Base-by-base conservation (phyloP, 495 filamentous ascomycete species). In the Penicillium cinerascens region DNA sequence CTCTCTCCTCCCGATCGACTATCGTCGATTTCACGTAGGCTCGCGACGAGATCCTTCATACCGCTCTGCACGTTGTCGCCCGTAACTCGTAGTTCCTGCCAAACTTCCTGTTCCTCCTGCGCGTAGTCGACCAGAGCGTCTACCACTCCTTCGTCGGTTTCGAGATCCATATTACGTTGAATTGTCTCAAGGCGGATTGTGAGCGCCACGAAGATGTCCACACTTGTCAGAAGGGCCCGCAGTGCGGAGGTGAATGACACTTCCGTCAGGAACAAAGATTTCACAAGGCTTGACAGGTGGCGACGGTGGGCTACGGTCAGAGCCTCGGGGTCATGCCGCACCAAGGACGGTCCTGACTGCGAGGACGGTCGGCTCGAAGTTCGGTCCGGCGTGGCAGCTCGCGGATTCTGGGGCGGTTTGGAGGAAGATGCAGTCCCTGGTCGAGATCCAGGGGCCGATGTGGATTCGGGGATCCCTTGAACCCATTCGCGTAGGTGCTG, bases 131-230 rank as follows among this genome's bases (percentile, higher is more conserved):
- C 78, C 61, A 87, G 78, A 2, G 81, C 82, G 58, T 92, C 87
- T 3, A 88, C 82, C 8, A 91, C 86, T 16, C 86, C 88, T 57
- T 87, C 87, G 58, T 92, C 89, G 8, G 78, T 75, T 59, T 92
- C 88, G 6, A 92, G 75, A 64, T 93, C 88, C 49, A 87, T 78
- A 9, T 86, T 82, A 16, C 79, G 76, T 70, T 89, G 91, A 42
- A 90, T 80, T 0, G 67, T 71, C 49, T 92, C 85, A 0, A 96
- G 73, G 2, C 88, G 84, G 22, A 82, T 75, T 21, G 91, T 75
- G 9, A 88, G 82, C 0, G 88, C 87, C 2, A 89, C 83, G 15
- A 96, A 83, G 27, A 82, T 82, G 64, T 96, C 92, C 10, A 87
- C 78, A 46, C 84, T 79, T 4, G 80, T 78, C 33, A 96, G 81